Percentiles rank a stretch among this genome's conserved stretches.
phyloP scores from a whole-genome alignment of 2,329 filamentous ascomycete species.

The Colletotrichum tabaci region DNA sequence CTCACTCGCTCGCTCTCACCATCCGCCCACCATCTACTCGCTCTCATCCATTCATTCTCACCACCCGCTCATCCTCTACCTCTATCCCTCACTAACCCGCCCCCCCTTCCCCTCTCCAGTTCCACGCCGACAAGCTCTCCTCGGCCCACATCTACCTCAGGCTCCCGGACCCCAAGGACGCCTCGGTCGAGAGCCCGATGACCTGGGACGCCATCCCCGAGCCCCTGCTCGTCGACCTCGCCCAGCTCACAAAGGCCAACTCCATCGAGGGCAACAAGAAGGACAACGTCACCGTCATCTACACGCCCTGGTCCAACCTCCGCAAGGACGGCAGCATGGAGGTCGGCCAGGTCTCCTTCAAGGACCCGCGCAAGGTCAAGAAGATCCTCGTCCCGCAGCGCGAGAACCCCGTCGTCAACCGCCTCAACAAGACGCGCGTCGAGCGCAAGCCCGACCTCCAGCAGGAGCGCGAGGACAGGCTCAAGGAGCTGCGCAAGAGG shows the following conservation, averaged over 20 bases:
- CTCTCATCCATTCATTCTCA: conserved; percentile 11
- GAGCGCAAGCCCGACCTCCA: conserved; percentile 89
- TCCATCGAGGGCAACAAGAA: conserved; percentile 99
- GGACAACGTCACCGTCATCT: conserved; percentile 96
- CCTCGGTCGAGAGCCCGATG: conserved; percentile 9
- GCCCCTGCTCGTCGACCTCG: conserved; percentile 85
- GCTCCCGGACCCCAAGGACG: conserved; percentile 78
- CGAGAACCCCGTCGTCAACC: conserved; percentile 93
- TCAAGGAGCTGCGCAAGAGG: conserved; percentile 78
- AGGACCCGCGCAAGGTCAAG: conserved; percentile 88
- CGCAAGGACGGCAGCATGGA: conserved; percentile 98
- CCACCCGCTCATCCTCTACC: background rate
- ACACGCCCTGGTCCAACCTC: conserved; percentile 97
- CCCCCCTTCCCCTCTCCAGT: conserved; percentile 65
- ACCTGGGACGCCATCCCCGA: conserved; percentile 85
- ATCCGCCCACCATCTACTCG: background rate
- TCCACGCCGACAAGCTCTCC: conserved; percentile 97
- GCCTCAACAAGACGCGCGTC: conserved; percentile 96
- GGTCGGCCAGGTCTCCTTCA: conserved; percentile 94
- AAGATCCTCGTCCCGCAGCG: conserved; percentile 83
- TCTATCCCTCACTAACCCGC: background rate
- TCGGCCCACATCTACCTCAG: conserved; percentile 97
- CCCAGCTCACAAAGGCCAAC: conserved; percentile 98
- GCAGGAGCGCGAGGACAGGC: conserved; percentile 84
- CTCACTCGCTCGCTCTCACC: background rate